phyloP scores from a whole-genome alignment of 352 stramenopile species.

The Phytopythium litorale region DNA sequence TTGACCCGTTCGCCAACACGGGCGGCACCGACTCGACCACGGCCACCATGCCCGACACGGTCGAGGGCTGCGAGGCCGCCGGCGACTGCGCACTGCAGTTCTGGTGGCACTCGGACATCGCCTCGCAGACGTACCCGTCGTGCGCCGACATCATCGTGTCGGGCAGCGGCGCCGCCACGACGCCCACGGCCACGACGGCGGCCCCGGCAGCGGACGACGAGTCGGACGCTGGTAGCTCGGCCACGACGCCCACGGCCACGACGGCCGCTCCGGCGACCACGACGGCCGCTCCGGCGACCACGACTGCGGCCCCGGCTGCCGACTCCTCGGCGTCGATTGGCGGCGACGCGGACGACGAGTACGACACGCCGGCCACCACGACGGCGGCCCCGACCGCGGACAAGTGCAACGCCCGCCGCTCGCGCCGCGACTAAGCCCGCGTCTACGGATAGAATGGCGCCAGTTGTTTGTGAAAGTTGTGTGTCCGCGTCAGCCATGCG shows the following conservation, averaged over 20 bases:
- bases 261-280: neutral
- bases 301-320: constrained; percentile 6
- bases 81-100: constrained; percentile 36
- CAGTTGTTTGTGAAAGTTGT: neutral
- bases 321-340: constrained; percentile 10
- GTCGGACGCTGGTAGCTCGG: neutral
- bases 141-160: constrained; percentile 33
- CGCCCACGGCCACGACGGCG: constrained; percentile 9
- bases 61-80: constrained; percentile 30
- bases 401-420: constrained; percentile 18
- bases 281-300: constrained; percentile 3
- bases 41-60: constrained; percentile 28
- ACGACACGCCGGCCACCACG: neutral
- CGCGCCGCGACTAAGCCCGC: constrained; percentile 14
- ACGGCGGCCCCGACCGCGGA: neutral
- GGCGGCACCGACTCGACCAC: constrained; percentile 22
- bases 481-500: neutral
- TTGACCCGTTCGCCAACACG: constrained; percentile 37
- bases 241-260: constrained; percentile 5
- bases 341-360: constrained; percentile 11
- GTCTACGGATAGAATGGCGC: constrained; percentile 1
- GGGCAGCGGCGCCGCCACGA: constrained; percentile 13
- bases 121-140: constrained; percentile 33
- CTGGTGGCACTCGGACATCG: constrained; percentile 34
- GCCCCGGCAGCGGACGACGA: constrained; percentile 5